These are phyloP conservation scores for Erodium moschatum DNA, from an alignment of 441 rosid genomes.

Conservation along the genomic window DNA sequence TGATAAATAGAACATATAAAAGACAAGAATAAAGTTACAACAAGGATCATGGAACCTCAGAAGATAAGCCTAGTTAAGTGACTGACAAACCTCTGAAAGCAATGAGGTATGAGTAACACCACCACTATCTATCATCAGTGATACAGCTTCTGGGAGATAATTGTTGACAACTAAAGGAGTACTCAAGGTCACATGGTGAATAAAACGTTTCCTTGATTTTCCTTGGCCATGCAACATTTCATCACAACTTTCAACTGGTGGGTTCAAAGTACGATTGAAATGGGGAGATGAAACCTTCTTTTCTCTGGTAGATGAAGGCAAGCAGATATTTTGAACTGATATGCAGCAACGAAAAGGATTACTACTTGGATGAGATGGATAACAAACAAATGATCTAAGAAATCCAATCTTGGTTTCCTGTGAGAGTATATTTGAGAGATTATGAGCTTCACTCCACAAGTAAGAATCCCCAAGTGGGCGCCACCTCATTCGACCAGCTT, in stretches of 20 bases:
- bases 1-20: neutral
- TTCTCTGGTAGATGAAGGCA: slow-evolving; percentile 38
- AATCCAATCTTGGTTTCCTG: slow-evolving; percentile 70
- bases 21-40: neutral
- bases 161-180: slow-evolving; percentile 64
- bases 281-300: slow-evolving; percentile 29
- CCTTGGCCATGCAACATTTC: slow-evolving; percentile 32
- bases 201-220: slow-evolving; percentile 38
- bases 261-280: slow-evolving; percentile 25
- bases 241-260: slow-evolving; percentile 28
- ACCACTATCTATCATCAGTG: slow-evolving; percentile 65
- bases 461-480: slow-evolving; percentile 79
- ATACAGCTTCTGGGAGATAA: slow-evolving; percentile 67
- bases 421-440: slow-evolving; percentile 63
- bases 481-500: slow-evolving; percentile 85
- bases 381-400: slow-evolving; percentile 81
- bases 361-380: slow-evolving; percentile 86
- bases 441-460: slow-evolving; percentile 92
- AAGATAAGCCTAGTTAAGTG: slow-evolving; percentile 21
- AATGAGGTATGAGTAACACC: slow-evolving; percentile 49
- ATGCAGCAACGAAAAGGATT: slow-evolving; percentile 86
- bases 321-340: slow-evolving; percentile 50
- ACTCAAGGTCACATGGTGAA: slow-evolving; percentile 68
- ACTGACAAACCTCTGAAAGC: slow-evolving; percentile 70
- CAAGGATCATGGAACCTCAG: slow-evolving; percentile 19